Base-by-base conservation (phyloP, 768 basidiomycete species). In the Dacryopinax spathularia region DNA sequence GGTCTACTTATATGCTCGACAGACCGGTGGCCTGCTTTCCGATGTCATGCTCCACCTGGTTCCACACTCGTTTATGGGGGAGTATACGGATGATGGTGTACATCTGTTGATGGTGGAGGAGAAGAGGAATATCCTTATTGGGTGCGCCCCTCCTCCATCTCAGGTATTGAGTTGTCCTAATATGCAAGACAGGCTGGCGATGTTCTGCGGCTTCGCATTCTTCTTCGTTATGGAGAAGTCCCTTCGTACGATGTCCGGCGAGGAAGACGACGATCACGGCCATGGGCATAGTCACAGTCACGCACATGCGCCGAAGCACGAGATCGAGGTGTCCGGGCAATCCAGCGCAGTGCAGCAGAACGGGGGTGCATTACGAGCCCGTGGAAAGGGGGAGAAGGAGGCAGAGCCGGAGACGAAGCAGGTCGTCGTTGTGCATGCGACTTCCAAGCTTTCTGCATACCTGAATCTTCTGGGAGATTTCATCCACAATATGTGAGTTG, bases 221-320 rank as follows among this genome's bases (percentile, higher is more conserved):
- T 95, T 95, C 76, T 95, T 94, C 77, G 80, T 92, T 69, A 90
- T 94, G 83, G 92, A 95, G 72, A 95, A 94, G 76, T 84, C 88
- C 12, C 80, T 93, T 67, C 83, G 91, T 20, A 90, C 91, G 12
- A 79, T 93, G 20, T 83, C 84, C 41, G 80, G 83, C 35, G 85
- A 81, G 44, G 81, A 78, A 48, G 80, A 75, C 62, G 72, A 74
- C 16, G 67, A 63, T 18, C 72, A 75, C 15, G 78, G 76, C n/a
- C 79, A 82, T 65, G 78, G 75, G 10, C 80, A 82, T 67, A 72
- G 75, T 16, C 82, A 84, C 68, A 70, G 78, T 15, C 88, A 90
- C 73, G 81, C 82, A 0, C 86, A 87, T 68, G 80, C 80, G 1
- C 66, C 33, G 33, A 65, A 56, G 36, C 31, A 65, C 15, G 25